Evolutionary conservation across 202 grass and related monocot genomes (phyloP).

Genomic region (Elaeis oleifera): DNA sequence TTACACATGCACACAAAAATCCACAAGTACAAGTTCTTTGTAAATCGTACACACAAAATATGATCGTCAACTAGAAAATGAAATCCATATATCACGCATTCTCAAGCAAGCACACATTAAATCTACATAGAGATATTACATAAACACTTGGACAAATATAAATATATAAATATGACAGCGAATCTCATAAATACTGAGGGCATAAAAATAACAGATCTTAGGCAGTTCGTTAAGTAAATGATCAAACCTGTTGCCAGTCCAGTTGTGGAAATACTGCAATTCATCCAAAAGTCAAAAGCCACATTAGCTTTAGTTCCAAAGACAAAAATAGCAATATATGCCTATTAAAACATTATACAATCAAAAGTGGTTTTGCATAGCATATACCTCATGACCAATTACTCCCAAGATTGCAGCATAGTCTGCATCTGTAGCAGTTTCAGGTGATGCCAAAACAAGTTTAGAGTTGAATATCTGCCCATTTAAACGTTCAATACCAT

Average conservation of each 20-base stretch:
- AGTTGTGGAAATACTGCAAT: slow-evolving; percentile 99
- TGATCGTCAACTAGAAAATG: too few species aligned
- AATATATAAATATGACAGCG: too few species aligned
- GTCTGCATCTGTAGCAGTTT: slow-evolving; percentile 91
- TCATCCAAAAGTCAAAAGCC: slow-evolving; percentile 21
- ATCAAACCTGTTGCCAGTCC: slow-evolving; percentile 83
- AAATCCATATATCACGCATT: too few species aligned
- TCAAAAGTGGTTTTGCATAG: not conserved
- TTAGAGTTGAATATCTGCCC: slow-evolving; percentile 94
- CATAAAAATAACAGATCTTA: too few species aligned
- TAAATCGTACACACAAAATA: too few species aligned
- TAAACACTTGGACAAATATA: too few species aligned
- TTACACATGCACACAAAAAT: too few species aligned
- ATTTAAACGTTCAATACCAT: slow-evolving; percentile 25
- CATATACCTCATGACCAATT: slow-evolving; percentile 81
- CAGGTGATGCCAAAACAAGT: slow-evolving; percentile 95
- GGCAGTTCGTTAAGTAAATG: too few species aligned
- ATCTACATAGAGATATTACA: too few species aligned
- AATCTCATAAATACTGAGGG: too few species aligned
- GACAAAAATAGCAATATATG: slow-evolving; percentile 11
- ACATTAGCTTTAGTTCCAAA: not conserved
- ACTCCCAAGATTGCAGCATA: slow-evolving; percentile 97
- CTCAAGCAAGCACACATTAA: too few species aligned
- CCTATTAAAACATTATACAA: not conserved
- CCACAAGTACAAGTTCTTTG: too few species aligned